Evolutionary conservation across 1,139 yeast species (phyloP).

Genomic region (Casaregolazyma lundiana): DNA sequence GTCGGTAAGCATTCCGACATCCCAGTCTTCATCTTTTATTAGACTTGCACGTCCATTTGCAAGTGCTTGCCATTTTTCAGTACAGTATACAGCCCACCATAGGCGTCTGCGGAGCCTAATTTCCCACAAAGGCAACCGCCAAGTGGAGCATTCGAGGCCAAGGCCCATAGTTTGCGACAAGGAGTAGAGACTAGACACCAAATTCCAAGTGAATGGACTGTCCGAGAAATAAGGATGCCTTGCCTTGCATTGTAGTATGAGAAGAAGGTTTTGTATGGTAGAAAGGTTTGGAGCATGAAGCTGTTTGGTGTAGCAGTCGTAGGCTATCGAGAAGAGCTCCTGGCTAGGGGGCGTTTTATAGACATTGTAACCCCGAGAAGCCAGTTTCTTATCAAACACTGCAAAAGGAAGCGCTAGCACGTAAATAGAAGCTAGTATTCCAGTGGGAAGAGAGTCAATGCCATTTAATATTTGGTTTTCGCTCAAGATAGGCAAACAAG

Average conservation of each 20-base stretch:
- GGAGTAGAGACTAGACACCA: slow-evolving; percentile 82
- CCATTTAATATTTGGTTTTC: slow-evolving; percentile 35
- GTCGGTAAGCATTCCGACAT: slow-evolving; percentile 11
- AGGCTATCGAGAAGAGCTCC: slow-evolving; percentile 29
- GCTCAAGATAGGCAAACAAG: slow-evolving; percentile 40
- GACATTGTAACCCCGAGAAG: slow-evolving; percentile 37
- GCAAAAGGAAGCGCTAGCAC: slow-evolving; percentile 34
- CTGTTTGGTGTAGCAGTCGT: slow-evolving; percentile 37
- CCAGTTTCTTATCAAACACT: not conserved
- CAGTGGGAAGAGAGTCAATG: slow-evolving; percentile 39
- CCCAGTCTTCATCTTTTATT: slow-evolving; percentile 21
- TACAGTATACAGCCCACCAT: slow-evolving; percentile 30
- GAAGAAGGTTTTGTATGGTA: slow-evolving; percentile 41
- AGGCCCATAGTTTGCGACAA: slow-evolving; percentile 81
- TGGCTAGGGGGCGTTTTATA: slow-evolving; percentile 15
- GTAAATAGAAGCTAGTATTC: slow-evolving; percentile 40
- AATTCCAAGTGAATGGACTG: slow-evolving; percentile 51
- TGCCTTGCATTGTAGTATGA: slow-evolving; percentile 32
- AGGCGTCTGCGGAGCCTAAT: slow-evolving; percentile 24
- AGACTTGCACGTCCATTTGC: slow-evolving; percentile 29
- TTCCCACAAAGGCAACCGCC: slow-evolving; percentile 29
- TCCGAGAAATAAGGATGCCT: not conserved
- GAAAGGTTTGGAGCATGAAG: slow-evolving; percentile 41
- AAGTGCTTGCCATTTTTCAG: slow-evolving; percentile 31
- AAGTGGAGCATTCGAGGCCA: slow-evolving; percentile 75